These are phyloP conservation scores for Leonotis leonurus DNA, from an alignment of 257 asterid species.

Conservation along the genomic window DNA sequence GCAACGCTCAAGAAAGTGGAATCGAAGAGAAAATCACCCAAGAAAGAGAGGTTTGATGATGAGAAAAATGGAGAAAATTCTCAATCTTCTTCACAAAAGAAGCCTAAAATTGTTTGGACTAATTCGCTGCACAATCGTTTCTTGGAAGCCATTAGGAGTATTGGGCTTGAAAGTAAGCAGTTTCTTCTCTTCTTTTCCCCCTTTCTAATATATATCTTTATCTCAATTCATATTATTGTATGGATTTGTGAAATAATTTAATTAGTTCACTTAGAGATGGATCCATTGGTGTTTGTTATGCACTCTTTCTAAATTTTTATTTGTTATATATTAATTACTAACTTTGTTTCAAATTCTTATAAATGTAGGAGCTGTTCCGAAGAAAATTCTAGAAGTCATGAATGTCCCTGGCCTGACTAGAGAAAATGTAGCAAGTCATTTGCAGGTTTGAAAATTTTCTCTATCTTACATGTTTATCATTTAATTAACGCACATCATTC, in stretches of 20 bases:
- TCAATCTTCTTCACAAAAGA: conserved; percentile 15
- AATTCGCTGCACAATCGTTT: conserved; percentile 44
- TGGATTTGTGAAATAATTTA: no score
- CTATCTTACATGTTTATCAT: not conserved
- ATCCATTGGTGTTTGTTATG: no score
- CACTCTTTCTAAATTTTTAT: not conserved
- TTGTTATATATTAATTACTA: not conserved
- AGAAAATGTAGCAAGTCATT: conserved; percentile 64
- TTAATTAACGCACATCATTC: not conserved
- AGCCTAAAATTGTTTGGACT: conserved; percentile 45
- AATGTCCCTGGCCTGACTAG: conserved; percentile 46
- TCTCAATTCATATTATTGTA: no score
- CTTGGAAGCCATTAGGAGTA: conserved; percentile 45
- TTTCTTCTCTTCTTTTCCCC: not conserved
- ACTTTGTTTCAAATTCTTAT: not conserved
- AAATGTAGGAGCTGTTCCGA: conserved; percentile 46
- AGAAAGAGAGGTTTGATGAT: conserved; percentile 11
- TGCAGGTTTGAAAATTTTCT: conserved; percentile 37
- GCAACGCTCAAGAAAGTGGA: conserved; percentile 1
- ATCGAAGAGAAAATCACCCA: conserved; percentile 14
- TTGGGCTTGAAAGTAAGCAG: conserved; percentile 51
- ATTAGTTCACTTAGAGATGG: no score
- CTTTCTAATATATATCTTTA: no score
- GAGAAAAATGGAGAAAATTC: conserved; percentile 14
- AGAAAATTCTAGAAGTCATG: conserved; percentile 45